Percentiles rank a stretch among this genome's conserved stretches.
Evolutionary conservation across 441 rosid genomes (phyloP).

Genomic region (Rhodomyrtus psidioides): DNA sequence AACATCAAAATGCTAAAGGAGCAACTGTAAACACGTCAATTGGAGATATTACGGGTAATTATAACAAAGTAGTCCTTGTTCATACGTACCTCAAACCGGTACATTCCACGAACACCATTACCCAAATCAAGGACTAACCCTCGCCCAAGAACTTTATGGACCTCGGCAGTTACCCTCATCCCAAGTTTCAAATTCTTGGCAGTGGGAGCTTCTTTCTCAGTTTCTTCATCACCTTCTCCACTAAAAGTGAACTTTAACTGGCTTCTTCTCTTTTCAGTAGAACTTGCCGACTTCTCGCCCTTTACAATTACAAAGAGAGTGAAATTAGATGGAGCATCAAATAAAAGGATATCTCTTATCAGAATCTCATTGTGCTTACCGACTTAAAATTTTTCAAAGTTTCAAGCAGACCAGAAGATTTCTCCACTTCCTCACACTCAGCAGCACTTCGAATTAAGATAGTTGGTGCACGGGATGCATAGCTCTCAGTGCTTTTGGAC

Average conservation of each 20-base stretch:
- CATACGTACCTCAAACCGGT: slow-evolving; percentile 62
- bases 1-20: background rate
- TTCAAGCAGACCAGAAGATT: slow-evolving; percentile 25
- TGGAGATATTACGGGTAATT: background rate
- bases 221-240: slow-evolving; percentile 12
- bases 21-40: background rate
- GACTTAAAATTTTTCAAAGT: slow-evolving; percentile 23
- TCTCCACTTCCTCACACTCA: slow-evolving; percentile 82
- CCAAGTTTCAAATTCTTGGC: slow-evolving; percentile 58
- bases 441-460: slow-evolving; percentile 76
- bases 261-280: background rate
- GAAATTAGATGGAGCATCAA: slow-evolving; percentile 12
- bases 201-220: slow-evolving; percentile 19
- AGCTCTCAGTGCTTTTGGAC: slow-evolving; percentile 7
- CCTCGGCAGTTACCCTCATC: slow-evolving; percentile 51
- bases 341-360: slow-evolving; percentile 4
- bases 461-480: slow-evolving; percentile 37
- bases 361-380: slow-evolving; percentile 3
- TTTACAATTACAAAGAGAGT: slow-evolving; percentile 8
- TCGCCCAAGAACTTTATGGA: slow-evolving; percentile 52
- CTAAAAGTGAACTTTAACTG: background rate
- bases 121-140: slow-evolving; percentile 96
- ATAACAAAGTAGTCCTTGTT: background rate
- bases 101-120: slow-evolving; percentile 85
- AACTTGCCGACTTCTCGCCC: background rate